Evolutionary conservation across 2,329 filamentous ascomycete species (phyloP).

Genomic region (Blastomyces percursus): DNA sequence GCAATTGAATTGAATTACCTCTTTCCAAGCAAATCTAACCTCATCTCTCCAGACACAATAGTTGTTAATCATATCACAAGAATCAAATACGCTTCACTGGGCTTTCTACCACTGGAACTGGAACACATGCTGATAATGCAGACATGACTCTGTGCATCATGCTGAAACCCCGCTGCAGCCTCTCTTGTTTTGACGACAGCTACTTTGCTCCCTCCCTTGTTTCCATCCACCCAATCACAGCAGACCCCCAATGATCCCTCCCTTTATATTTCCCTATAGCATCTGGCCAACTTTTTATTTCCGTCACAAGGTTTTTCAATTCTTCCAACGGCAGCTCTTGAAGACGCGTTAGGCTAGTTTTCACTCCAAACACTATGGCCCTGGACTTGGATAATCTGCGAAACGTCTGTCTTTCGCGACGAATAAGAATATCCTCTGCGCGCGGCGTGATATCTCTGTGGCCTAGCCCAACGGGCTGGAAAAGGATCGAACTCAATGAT

Average conservation of each 20-base stretch:
- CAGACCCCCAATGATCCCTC: constrained; percentile 33
- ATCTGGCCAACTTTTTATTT: constrained; percentile 37
- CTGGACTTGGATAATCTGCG: constrained; percentile 34
- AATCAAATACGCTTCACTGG: neutral
- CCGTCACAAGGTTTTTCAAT: constrained; percentile 32
- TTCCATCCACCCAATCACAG: constrained; percentile 25
- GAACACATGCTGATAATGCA: neutral
- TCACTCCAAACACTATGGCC: constrained; percentile 41
- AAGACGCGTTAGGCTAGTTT: constrained; percentile 36
- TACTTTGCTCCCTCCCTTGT: neutral
- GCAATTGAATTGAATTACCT: too few species aligned
- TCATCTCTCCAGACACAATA: neutral
- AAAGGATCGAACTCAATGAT: constrained; percentile 34
- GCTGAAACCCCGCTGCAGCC: too few species aligned
- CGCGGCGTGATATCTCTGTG: constrained; percentile 28
- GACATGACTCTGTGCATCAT: neutral
- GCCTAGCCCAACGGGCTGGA: constrained; percentile 33
- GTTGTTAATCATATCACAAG: neutral
- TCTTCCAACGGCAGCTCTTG: constrained; percentile 33
- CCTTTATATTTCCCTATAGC: constrained; percentile 38
- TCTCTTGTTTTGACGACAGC: neutral
- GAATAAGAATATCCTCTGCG: constrained; percentile 36
- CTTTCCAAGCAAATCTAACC: neutral
- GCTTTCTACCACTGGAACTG: neutral
- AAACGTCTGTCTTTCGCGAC: constrained; percentile 43